Evolutionary conservation across 192 early-diverging fungal species (phyloP), one percentile per base, ranked within the genome.

Genomic region (Funneliformis geosporum): DNA sequence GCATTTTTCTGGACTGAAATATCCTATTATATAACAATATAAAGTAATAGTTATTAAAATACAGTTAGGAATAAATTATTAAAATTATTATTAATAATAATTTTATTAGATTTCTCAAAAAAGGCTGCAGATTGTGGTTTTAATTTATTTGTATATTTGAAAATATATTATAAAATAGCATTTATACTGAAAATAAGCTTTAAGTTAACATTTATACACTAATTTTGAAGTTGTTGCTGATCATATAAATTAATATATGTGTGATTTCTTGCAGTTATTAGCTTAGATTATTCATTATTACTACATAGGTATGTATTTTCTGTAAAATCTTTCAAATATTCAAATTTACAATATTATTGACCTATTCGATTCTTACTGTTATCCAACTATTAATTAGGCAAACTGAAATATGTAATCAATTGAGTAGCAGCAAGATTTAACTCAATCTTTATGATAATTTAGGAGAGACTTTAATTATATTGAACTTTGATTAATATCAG

Each of bases 281-380:
- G 39, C 23, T 70, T 40, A 39, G 40, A 40, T 25, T 25, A 14
- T 1, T 25, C 11, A 42, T 70, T 25, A 46, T 46, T 11, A 70
- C 43, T 40, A 70, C 44, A n/a, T 46, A 70, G 2, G 23, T n/a
- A 70, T 12, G 38, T 70, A n/a, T 42, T 14, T n/a, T 70, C 40
- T 42, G 27, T 16, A 11, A 2, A 43, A 9, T 70, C 39, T 70
- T 70, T 70, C 6, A 12, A 14, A 70, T 70, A 70, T 70, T n/a
- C 44, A 46, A 70, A 70, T 46, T 12, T 70, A 11, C 40, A 70
- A 44, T 11, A 44, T 46, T 70, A 40, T 70, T 70, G 40, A 14
- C 68, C 68, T 70, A 1, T 42, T 4, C 44, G 38, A 6, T 70
- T 70, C 2, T n/a, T n/a, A n/a, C n/a, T n/a, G n/a, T n/a, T n/a